Percentiles rank a stretch among this genome's conserved stretches.
These are phyloP conservation scores for Lithospermum erythrorhizon DNA, from an alignment of 257 asterid genomes.

Conservation along the genomic window DNA sequence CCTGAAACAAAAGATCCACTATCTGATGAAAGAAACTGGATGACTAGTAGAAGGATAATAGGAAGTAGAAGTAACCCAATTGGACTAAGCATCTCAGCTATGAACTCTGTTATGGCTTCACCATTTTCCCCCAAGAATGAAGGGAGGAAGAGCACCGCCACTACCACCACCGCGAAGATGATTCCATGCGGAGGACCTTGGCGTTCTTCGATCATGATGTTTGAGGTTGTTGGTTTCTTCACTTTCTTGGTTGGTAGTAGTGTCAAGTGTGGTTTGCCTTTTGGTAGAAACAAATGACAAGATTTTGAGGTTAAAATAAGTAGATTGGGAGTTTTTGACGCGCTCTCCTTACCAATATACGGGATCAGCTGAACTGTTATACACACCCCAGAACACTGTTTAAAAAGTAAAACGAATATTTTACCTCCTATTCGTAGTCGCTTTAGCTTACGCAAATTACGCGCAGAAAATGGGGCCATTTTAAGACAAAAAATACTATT, in stretches of 20 bases:
- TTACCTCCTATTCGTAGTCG: no score
- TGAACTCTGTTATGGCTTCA: constrained; percentile 70
- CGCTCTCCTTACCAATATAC: no score
- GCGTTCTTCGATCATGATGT: constrained; percentile 61
- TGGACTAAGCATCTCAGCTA: constrained; percentile 70
- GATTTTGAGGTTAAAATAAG: no score
- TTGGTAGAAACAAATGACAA: no score
- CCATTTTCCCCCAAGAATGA: constrained; percentile 66
- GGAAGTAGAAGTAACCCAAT: constrained; percentile 77
- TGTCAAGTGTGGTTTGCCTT: neutral
- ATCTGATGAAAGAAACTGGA: constrained; percentile 80
- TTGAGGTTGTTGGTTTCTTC: neutral
- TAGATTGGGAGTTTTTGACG: no score
- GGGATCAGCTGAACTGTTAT: no score
- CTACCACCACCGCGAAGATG: constrained; percentile 61
- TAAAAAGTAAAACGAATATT: no score
- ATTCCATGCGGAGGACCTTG: constrained; percentile 76
- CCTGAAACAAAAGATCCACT: constrained; percentile 53
- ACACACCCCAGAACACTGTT: no score
- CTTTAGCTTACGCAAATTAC: no score
- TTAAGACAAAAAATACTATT: no score
- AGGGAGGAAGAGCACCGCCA: constrained; percentile 46
- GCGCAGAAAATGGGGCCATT: no score
- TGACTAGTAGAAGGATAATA: constrained; percentile 51
- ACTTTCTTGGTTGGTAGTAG: neutral